phyloP scores from a whole-genome alignment of 140 eudicot species.

The Artemisia princeps region DNA sequence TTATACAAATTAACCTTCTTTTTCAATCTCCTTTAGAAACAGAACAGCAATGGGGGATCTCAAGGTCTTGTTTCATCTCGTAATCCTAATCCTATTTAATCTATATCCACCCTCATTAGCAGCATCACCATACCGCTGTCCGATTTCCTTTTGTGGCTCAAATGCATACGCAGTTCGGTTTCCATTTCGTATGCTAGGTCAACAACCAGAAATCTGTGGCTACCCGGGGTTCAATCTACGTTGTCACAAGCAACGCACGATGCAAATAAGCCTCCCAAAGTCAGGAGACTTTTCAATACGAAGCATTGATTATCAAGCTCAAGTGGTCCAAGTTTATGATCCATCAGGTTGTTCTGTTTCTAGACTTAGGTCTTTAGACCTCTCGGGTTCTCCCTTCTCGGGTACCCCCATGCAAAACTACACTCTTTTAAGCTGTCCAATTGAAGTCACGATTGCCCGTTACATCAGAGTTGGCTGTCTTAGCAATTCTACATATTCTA shows the following conservation, averaged over 20 bases:
- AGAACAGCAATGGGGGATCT: conserved; percentile 38
- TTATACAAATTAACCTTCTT: conserved; percentile 11
- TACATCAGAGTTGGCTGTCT: conserved; percentile 53
- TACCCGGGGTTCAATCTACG: conserved; percentile 54
- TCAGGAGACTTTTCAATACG: conserved; percentile 55
- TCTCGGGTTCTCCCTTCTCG: conserved; percentile 55
- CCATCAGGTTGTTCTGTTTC: conserved; percentile 50
- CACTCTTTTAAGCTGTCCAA: conserved; percentile 66
- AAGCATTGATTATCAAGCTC: conserved; percentile 43
- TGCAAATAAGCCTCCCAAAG: conserved; percentile 41
- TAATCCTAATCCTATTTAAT: conserved; percentile 18
- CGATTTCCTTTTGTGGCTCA: conserved; percentile 37
- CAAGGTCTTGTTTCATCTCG: conserved; percentile 28
- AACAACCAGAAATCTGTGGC: conserved; percentile 39
- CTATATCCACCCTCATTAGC: conserved; percentile 25
- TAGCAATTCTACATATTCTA: conserved; percentile 53
- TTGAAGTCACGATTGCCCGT: conserved; percentile 23
- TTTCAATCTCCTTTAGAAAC: conserved; percentile 17
- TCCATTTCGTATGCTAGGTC: conserved; percentile 46
- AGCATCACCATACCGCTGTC: conserved; percentile 36
- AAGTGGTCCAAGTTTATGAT: conserved; percentile 53
- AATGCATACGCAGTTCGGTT: conserved; percentile 32
- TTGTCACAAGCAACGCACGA: conserved; percentile 32
- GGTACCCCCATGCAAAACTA: conserved; percentile 32
- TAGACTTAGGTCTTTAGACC: conserved; percentile 29